Percentiles rank a stretch among this genome's conserved stretches.
Evolutionary conservation across 257 asterid species (phyloP).

Genomic region (Nicotiana paniculata): DNA sequence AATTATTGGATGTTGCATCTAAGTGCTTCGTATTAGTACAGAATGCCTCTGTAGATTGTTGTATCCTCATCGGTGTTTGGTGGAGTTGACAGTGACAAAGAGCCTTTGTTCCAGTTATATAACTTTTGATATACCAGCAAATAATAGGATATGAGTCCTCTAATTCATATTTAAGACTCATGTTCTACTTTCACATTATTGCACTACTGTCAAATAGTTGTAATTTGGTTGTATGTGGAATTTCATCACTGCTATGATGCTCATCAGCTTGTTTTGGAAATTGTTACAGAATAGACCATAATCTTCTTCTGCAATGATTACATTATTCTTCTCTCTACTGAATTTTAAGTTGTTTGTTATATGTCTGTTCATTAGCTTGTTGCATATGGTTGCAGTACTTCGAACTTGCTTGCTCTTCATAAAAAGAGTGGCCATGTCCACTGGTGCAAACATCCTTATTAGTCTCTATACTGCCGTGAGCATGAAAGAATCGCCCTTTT

Average conservation of each 20-base stretch:
- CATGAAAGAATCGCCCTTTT: neutral
- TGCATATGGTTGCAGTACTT: neutral
- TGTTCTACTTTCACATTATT: neutral
- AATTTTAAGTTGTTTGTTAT: neutral
- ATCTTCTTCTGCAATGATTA: neutral
- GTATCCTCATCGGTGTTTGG: neutral
- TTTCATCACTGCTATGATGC: neutral
- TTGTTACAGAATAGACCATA: neutral
- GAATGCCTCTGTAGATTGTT: neutral
- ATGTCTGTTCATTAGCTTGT: neutral
- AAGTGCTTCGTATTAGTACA: neutral
- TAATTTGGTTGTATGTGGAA: neutral
- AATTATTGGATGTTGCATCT: neutral
- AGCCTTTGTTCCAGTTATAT: neutral
- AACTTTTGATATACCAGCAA: too few relatives aligned
- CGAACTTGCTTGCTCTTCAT: neutral
- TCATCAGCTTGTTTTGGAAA: neutral
- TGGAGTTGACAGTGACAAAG: neutral
- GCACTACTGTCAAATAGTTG: neutral
- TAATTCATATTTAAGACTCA: neutral
- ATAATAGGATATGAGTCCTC: neutral
- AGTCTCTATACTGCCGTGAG: neutral
- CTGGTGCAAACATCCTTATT: neutral
- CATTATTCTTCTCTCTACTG: neutral
- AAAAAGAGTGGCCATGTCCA: neutral